These are phyloP conservation scores for Citrus hindsii DNA, from an alignment of 345 rosid genomes.

Conservation along the genomic window DNA sequence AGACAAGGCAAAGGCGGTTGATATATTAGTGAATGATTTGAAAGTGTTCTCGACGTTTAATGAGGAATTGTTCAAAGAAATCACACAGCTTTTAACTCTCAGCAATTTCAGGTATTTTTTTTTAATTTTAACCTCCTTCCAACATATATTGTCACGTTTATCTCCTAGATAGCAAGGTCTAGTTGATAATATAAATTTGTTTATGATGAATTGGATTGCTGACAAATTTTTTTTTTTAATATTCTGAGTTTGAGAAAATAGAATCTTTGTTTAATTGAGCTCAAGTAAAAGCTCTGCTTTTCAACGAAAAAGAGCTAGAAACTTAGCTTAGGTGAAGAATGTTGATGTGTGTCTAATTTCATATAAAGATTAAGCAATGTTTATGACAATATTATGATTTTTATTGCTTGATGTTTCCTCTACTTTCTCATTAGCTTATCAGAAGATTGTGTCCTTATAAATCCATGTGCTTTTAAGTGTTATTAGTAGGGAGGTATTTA, in stretches of 20 bases:
- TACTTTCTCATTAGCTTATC: background rate
- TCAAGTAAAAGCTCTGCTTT: background rate
- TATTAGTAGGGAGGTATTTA: background rate
- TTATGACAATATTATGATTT: background rate
- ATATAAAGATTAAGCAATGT: background rate
- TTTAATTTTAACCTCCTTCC: background rate
- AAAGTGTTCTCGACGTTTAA: slow-evolving; percentile 69
- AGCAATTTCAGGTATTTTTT: slow-evolving; percentile 56
- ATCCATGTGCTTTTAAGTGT: background rate
- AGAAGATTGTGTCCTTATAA: background rate
- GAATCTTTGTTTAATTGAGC: slow-evolving; percentile 1
- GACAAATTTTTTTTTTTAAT: background rate
- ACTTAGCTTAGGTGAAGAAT: background rate
- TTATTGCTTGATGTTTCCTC: background rate
- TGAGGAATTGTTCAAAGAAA: slow-evolving; percentile 73
- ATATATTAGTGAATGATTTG: slow-evolving; percentile 61
- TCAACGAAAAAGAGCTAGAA: background rate
- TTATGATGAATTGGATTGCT: background rate
- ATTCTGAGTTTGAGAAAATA: background rate
- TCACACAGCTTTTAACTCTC: slow-evolving; percentile 71
- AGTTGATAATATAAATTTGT: background rate
- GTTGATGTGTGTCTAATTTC: background rate
- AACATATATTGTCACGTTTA: background rate
- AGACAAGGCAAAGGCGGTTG: slow-evolving; percentile 79
- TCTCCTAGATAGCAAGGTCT: slow-evolving; percentile 4